Percentiles rank a stretch among this genome's conserved stretches.
phyloP scores from a whole-genome alignment of 2,329 filamentous ascomycete species.

The Aspergillus sp. region DNA sequence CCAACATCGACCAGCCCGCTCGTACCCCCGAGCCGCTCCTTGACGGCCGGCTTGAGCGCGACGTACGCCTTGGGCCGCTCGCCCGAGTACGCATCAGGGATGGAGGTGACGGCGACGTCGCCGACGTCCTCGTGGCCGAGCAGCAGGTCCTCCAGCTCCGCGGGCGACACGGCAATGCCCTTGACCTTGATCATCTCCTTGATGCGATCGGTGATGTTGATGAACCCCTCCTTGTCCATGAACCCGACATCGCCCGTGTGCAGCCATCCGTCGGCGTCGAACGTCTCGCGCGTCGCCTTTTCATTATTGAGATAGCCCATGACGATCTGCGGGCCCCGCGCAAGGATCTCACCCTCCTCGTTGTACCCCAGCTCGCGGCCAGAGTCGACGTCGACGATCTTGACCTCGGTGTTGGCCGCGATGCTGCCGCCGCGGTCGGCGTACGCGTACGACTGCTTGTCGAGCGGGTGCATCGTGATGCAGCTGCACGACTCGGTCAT shows the following conservation, averaged over 20 bases:
- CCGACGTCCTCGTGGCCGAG: slow-evolving; percentile 57
- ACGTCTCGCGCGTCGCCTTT: slow-evolving; percentile 66
- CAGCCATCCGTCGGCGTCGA: slow-evolving; percentile 59
- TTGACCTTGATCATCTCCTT: slow-evolving; percentile 71
- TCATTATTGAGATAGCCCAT: slow-evolving; percentile 74
- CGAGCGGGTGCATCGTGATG: slow-evolving; percentile 61
- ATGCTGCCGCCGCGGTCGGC: slow-evolving; percentile 42
- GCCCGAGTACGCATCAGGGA: slow-evolving; percentile 42
- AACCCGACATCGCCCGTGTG: slow-evolving; percentile 67
- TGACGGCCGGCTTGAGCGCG: slow-evolving; percentile 39
- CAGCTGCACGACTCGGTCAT: slow-evolving; percentile 67
- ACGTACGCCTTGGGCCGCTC: slow-evolving; percentile 60
- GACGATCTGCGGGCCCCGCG: slow-evolving; percentile 68
- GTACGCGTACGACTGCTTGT: slow-evolving; percentile 57
- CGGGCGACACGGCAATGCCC: slow-evolving; percentile 55
- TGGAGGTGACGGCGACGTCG: slow-evolving; percentile 53
- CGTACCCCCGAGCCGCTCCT: not conserved
- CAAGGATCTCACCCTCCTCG: slow-evolving; percentile 61
- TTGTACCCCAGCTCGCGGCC: slow-evolving; percentile 53
- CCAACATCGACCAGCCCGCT: slow-evolving; percentile 22
- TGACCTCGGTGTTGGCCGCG: slow-evolving; percentile 59
- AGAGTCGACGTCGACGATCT: slow-evolving; percentile 51
- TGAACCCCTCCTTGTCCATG: slow-evolving; percentile 55
- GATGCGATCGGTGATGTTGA: slow-evolving; percentile 57
- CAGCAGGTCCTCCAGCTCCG: slow-evolving; percentile 63